A percentile compares a stretch with the other conserved stretches of the same genome.
These are phyloP conservation scores for Cicer yamashitae DNA, from an alignment of 306 rosid species.

Conservation along the genomic window DNA sequence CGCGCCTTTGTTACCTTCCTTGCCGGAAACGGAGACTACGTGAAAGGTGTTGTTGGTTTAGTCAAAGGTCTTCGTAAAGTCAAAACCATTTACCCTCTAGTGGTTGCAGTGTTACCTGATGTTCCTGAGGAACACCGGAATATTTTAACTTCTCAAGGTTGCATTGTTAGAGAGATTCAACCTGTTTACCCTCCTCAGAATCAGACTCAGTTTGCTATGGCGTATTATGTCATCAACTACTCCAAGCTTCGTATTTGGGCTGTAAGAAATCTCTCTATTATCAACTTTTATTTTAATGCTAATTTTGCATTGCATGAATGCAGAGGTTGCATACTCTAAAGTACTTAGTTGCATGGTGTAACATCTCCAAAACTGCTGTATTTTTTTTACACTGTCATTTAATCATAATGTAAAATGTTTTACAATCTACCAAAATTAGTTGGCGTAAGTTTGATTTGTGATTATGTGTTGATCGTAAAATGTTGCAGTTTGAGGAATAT, in stretches of 20 bases:
- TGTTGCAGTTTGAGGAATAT: constrained; percentile 76
- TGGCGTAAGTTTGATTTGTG: background rate
- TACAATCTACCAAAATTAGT: too few relatives aligned
- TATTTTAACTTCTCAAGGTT: constrained; percentile 66
- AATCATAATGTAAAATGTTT: too few relatives aligned
- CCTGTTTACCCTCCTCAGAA: constrained; percentile 78
- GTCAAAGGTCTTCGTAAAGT: constrained; percentile 81
- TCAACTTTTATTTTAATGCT: background rate
- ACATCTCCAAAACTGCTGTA: too few relatives aligned
- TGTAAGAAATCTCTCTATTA: background rate
- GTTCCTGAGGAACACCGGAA: constrained; percentile 78
- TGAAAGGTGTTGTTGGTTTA: constrained; percentile 83
- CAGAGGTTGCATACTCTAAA: too few relatives aligned
- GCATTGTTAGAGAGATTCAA: constrained; percentile 68
- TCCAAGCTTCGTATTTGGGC: constrained; percentile 92
- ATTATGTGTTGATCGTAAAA: background rate
- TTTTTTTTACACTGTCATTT: too few relatives aligned
- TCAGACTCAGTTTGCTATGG: constrained; percentile 84
- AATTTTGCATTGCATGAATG: background rate
- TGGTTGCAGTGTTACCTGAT: constrained; percentile 83
- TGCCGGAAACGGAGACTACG: constrained; percentile 83
- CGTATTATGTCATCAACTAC: constrained; percentile 91
- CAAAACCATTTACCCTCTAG: constrained; percentile 66
- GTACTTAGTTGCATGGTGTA: too few relatives aligned
- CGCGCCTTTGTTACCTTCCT: constrained; percentile 79